phyloP scores from a whole-genome alignment of 139 green algal genomes.

The Zygnema cylindricum region DNA sequence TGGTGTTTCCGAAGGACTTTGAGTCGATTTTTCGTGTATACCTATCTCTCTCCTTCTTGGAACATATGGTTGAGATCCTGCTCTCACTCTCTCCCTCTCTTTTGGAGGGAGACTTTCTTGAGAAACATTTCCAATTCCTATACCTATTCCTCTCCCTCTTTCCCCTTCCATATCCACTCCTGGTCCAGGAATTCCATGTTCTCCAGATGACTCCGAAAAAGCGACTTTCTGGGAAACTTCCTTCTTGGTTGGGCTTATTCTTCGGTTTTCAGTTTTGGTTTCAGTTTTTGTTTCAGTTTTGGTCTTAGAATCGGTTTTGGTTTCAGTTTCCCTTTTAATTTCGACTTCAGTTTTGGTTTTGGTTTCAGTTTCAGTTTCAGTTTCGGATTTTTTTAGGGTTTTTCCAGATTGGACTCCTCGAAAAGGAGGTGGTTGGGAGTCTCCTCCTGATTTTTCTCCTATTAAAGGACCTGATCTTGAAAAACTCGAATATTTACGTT shows the following conservation, averaged over 20 bases:
- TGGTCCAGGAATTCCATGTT: background rate
- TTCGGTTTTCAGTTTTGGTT: background rate
- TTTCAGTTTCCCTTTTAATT: too few relatives aligned
- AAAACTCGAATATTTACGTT: background rate
- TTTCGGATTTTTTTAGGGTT: background rate
- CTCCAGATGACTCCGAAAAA: background rate
- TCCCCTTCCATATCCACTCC: background rate
- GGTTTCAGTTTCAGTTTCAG: background rate
- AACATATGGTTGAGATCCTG: conserved; percentile 13
- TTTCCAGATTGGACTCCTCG: background rate
- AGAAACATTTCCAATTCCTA: background rate
- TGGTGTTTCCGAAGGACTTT: background rate
- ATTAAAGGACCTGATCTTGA: background rate
- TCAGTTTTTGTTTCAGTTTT: too few relatives aligned
- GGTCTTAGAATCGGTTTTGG: too few relatives aligned
- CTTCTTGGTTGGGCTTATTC: background rate
- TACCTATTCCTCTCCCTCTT: background rate
- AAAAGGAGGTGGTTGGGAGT: conserved; percentile 4
- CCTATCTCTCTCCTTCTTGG: background rate
- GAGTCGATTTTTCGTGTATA: background rate
- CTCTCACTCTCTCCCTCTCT: background rate
- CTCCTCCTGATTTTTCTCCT: background rate
- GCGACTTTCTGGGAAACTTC: background rate
- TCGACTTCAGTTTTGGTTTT: background rate
- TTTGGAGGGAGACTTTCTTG: background rate